Evolutionary conservation across 2,329 filamentous ascomycete genomes (phyloP).

Genomic region (Seiridium cupressi): DNA sequence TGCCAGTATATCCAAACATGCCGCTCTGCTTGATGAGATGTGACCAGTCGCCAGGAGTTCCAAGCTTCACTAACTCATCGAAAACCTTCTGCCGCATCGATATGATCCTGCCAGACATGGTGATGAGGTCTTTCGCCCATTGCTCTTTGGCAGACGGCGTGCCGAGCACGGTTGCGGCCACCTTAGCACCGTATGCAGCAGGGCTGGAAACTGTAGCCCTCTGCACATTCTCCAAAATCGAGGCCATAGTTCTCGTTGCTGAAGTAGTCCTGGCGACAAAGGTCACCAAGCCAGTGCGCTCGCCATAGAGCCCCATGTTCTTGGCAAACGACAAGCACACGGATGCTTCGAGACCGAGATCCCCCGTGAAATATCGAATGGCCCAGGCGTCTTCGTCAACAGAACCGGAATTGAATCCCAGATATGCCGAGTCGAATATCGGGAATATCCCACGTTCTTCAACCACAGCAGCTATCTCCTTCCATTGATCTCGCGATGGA

Average conservation of each 20-base stretch:
- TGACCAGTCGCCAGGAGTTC: conserved; percentile 34
- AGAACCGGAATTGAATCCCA: conserved; percentile 27
- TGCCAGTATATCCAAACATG: conserved; percentile 27
- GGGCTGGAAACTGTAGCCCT: conserved; percentile 33
- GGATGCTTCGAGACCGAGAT: conserved; percentile 45
- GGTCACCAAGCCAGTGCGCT: conserved; percentile 29
- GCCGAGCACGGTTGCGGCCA: conserved; percentile 31
- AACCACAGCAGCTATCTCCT: conserved; percentile 21
- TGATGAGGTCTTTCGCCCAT: conserved; percentile 33
- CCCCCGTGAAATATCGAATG: conserved; percentile 28
- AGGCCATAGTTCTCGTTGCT: conserved; percentile 16
- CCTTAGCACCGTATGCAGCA: conserved; percentile 31
- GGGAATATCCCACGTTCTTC: conserved; percentile 23
- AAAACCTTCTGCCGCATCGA: conserved; percentile 32
- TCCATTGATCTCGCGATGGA: conserved; percentile 31
- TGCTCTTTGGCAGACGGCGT: conserved; percentile 23
- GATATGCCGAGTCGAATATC: conserved; percentile 31
- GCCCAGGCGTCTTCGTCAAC: conserved; percentile 29
- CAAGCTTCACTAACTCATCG: conserved; percentile 26
- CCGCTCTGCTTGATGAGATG: conserved; percentile 35
- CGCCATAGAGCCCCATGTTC: conserved; percentile 49
- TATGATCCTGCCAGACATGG: conserved; percentile 34
- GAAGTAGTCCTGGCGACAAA: conserved; percentile 22
- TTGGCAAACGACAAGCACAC: conserved; percentile 63
- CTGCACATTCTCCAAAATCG: conserved; percentile 29